Percentiles rank a stretch among this genome's conserved stretches.
phyloP scores from a whole-genome alignment of 148 eudicot genomes.

The Chenopodium quinoa region DNA sequence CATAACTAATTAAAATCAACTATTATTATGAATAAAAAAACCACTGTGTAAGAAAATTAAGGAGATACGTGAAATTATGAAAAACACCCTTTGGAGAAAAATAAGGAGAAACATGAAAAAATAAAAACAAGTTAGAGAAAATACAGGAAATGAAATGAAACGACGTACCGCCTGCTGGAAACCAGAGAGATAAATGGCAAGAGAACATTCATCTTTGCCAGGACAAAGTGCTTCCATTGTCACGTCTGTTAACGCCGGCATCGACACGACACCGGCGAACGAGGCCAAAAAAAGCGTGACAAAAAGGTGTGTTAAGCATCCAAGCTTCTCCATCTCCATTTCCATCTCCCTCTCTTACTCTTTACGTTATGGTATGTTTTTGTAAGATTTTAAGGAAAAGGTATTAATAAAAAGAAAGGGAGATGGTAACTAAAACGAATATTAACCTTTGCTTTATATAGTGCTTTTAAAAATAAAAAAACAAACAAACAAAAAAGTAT shows the following conservation, averaged over 20 bases:
- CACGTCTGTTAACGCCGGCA: constrained; percentile 78
- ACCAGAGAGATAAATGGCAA: constrained; percentile 83
- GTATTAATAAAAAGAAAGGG: background rate
- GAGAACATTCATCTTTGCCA: constrained; percentile 75
- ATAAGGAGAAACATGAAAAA: background rate
- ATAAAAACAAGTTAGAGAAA: background rate
- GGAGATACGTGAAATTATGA: background rate
- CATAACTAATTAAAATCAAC: no score
- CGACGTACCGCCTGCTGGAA: constrained; percentile 76
- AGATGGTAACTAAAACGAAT: background rate
- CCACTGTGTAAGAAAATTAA: background rate
- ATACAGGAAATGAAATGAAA: constrained; percentile 28
- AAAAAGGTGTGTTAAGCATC: constrained; percentile 50
- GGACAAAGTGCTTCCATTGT: constrained; percentile 86
- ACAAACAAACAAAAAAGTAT: no score
- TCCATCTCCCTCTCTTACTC: constrained; percentile 32
- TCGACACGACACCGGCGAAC: constrained; percentile 41
- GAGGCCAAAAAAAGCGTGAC: constrained; percentile 62
- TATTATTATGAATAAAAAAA: no score
- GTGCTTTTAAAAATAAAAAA: background rate
- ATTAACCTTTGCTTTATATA: background rate
- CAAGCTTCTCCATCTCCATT: constrained; percentile 42
- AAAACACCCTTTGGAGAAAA: background rate
- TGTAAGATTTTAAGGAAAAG: background rate
- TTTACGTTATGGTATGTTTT: background rate